Evolutionary conservation across 2,329 filamentous ascomycete species (phyloP), one percentile per base, ranked within the genome.

Genomic region (Torrubiella hemipterigena): DNA sequence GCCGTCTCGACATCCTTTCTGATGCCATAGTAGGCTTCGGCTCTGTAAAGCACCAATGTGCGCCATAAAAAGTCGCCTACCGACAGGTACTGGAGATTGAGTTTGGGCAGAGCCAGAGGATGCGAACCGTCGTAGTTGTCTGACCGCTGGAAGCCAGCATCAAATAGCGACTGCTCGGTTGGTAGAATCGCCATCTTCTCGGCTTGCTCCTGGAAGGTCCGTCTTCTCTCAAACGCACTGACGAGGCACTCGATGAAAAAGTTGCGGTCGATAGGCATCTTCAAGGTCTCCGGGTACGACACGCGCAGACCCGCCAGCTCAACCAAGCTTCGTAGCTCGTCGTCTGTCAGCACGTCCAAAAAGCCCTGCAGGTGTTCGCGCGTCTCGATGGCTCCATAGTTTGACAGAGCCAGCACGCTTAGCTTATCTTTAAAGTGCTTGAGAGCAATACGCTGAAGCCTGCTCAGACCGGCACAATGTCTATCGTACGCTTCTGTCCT

Each of bases 1-100:
- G 81, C 76, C 29, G 83, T 73, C 50, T 94, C 85, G 35, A 98
- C 76, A 50, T 98, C 85, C 47, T 86, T 89, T 27, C 86, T 76
- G 37, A 98, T 89, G 37, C 85, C 83, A 52, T 93, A 96, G 51
- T 96, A 95, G 0, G 89, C 73, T 54, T 98, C 91, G 36, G 79
- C 82, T 24, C 89, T 77, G 51, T 94, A 91, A 7, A 98, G 63
- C 11, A 93, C 69, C 46, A 96, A 79, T 0, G 89, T 86, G 39
- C 93, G 74, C 86, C 87, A 98, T n/a, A 98, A 60, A 45, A 98
- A 98, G 54, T 98, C 91, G 3, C 86, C 86, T 30, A 94, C 75
- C 3, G 87, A 93, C 11, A 98, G 66, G 54, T 98, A 98, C 49
- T 98, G 91, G 17, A 98, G 63, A 45, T 95, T 98, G 27, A 96